A percentile compares a stretch with the other conserved stretches of the same genome.
Evolutionary conservation across 2,329 filamentous ascomycete genomes (phyloP).

Genomic region (Diplodia sapinea): DNA sequence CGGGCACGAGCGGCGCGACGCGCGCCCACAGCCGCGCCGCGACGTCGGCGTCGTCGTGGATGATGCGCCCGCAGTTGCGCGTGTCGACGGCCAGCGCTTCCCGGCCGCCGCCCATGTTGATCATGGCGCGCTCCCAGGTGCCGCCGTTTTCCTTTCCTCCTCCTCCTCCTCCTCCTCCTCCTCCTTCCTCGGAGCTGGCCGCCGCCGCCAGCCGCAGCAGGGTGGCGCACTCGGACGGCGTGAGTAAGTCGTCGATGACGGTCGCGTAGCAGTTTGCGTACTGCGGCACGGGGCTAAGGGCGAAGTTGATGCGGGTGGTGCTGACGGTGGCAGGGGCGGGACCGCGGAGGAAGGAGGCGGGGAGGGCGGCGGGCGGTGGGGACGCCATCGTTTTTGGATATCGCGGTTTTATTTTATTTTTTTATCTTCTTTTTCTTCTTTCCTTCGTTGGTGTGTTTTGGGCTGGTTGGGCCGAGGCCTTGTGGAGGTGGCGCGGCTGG

Average conservation of each 20-base stretch:
- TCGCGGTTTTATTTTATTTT: neutral
- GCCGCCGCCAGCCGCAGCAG: conserved; percentile 42
- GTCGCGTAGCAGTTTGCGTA: conserved; percentile 64
- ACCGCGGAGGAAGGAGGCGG: conserved; percentile 55
- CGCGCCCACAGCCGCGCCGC: conserved; percentile 68
- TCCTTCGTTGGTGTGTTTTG: neutral
- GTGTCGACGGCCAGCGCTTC: conserved; percentile 64
- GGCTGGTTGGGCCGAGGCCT: neutral
- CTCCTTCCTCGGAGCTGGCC: neutral
- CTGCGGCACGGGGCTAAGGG: conserved; percentile 47
- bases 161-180: neutral
- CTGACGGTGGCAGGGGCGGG: conserved; percentile 54
- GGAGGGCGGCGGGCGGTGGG: conserved; percentile 36
- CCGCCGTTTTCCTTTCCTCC: conserved; percentile 30
- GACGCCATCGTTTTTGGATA: neutral
- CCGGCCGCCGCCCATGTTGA: conserved; percentile 67
- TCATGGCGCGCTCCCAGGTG: conserved; percentile 70
- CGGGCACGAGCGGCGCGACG: conserved; percentile 53
- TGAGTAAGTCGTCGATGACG: conserved; percentile 68
- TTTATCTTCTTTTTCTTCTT: neutral
- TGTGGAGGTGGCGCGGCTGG: neutral
- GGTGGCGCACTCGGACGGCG: conserved; percentile 64
- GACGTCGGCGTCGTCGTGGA: conserved; percentile 71
- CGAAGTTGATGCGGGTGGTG: conserved; percentile 61
- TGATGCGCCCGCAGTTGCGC: conserved; percentile 76